Conservation (phyloP, 352 stramenopile species). For the Phytophthora melonis region DNA sequence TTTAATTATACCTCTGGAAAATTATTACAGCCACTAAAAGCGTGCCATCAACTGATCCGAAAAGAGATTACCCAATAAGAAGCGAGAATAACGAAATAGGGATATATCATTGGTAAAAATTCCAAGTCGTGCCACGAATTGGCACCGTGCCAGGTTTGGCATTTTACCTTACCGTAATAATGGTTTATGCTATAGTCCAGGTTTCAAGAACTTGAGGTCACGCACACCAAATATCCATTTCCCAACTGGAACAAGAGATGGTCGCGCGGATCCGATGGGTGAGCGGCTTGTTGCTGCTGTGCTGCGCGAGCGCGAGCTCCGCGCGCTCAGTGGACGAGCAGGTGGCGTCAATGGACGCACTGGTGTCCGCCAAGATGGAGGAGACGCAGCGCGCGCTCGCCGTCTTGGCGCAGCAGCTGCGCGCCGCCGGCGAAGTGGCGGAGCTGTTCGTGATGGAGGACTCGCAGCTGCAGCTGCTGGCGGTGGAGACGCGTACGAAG, state of each 20-base stretch:
- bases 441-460: conserved; percentile 38
- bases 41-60: too few species aligned
- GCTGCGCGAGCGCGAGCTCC: neutral
- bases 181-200: too few species aligned
- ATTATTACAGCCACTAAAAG: too few species aligned
- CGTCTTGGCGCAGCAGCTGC: conserved; percentile 35
- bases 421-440: conserved; percentile 17
- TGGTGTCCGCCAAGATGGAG: conserved; percentile 9
- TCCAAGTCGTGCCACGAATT: too few species aligned
- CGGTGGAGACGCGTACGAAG: conserved; percentile 29
- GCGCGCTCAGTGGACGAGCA: neutral
- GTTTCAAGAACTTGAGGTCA: neutral
- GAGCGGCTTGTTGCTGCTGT: conserved; percentile 22
- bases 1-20: too few species aligned
- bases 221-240: neutral
- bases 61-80: too few species aligned
- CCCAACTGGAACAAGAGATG: neutral
- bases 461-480: conserved; percentile 29
- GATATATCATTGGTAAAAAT: too few species aligned
- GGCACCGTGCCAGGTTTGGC: too few species aligned
- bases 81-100: too few species aligned
- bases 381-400: conserved; percentile 27
- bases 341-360: conserved; percentile 1
- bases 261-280: neutral
- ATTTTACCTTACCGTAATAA: too few species aligned